Conservation (phyloP, 129 eudicot species). For the Tagetes erecta region DNA sequence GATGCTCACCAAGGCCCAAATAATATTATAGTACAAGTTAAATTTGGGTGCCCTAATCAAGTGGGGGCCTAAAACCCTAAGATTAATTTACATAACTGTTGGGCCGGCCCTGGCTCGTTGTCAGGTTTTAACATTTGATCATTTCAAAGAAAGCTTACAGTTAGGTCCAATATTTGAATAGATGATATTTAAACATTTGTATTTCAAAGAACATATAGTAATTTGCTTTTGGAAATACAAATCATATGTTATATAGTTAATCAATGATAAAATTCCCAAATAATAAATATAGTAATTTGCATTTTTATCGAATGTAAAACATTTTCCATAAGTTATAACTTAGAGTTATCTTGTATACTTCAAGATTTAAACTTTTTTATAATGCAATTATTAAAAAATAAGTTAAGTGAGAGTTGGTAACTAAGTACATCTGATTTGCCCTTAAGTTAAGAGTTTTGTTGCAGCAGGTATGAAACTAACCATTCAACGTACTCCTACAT, state of each 20-base stretch:
- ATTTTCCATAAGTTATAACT: background rate
- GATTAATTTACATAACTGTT: no score
- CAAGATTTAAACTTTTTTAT: background rate
- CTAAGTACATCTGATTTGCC: background rate
- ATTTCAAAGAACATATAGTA: no score
- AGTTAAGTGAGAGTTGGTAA: background rate
- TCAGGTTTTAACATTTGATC: constrained; percentile 53
- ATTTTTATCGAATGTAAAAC: background rate
- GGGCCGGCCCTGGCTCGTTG: constrained; percentile 46
- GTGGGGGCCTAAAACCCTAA: no score
- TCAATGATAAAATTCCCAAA: background rate
- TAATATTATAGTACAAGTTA: no score
- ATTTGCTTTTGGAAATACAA: constrained; percentile 31
- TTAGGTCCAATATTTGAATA: background rate
- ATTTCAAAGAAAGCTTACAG: constrained; percentile 9
- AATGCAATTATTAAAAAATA: background rate
- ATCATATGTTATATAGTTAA: background rate
- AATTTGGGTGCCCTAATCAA: no score
- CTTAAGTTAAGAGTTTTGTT: background rate
- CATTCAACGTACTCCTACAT: background rate
- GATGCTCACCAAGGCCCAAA: no score
- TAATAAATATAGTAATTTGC: background rate
- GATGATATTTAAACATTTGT: constrained; percentile 48
- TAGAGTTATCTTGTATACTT: background rate
- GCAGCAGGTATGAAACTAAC: background rate